These are phyloP conservation scores for Globisporangium abappressorium DNA, from an alignment of 352 stramenopile species.

Conservation along the genomic window DNA sequence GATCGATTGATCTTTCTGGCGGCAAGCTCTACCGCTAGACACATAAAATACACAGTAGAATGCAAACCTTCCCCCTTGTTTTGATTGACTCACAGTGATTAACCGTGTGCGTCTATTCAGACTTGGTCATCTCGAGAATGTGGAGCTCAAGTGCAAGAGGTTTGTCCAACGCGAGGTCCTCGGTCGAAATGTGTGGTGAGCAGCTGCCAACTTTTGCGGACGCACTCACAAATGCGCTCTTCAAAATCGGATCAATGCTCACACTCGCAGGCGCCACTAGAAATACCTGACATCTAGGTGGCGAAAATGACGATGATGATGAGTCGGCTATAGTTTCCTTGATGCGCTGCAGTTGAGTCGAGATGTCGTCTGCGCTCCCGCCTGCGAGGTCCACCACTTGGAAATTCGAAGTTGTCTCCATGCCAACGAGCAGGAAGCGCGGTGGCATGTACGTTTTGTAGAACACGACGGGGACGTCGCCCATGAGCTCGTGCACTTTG, in stretches of 20 bases:
- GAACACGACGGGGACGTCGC: slow-evolving; percentile 46
- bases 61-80: not conserved
- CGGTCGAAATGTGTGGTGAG: slow-evolving; percentile 53
- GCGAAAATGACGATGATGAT: not conserved
- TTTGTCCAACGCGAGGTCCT: slow-evolving; percentile 48
- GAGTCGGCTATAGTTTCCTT: not conserved
- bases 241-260: slow-evolving; percentile 21
- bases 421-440: slow-evolving; percentile 57
- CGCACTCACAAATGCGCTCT: slow-evolving; percentile 5
- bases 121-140: slow-evolving; percentile 10
- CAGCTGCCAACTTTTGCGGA: slow-evolving; percentile 36
- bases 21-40: not conserved
- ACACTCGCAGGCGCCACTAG: slow-evolving; percentile 50
- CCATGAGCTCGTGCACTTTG: slow-evolving; percentile 11
- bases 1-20: not conserved
- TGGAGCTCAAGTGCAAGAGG: slow-evolving; percentile 48
- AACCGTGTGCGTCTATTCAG: not conserved
- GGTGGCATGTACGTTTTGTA: slow-evolving; percentile 82
- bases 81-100: not conserved
- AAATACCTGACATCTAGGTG: slow-evolving; percentile 18
- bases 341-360: slow-evolving; percentile 12
- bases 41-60: slow-evolving; percentile 1
- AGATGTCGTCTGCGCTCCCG: slow-evolving; percentile 5
- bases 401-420: slow-evolving; percentile 23
- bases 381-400: slow-evolving; percentile 55